Evolutionary conservation across 2,329 filamentous ascomycete genomes (phyloP).

Genomic region (Thermoascus crustaceus): DNA sequence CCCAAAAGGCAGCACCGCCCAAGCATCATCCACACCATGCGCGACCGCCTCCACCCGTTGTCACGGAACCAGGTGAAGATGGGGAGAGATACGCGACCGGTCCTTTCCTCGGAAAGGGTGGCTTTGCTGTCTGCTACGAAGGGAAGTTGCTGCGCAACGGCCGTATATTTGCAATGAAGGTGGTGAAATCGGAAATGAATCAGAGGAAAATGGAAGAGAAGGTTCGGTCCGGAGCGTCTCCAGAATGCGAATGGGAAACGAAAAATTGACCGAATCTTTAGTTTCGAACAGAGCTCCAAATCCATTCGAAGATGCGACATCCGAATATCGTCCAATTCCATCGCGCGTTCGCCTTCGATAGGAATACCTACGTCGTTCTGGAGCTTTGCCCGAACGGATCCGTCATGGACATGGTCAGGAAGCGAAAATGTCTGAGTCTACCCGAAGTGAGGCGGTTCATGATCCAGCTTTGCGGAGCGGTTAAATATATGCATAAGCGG

Average conservation of each 20-base stretch:
- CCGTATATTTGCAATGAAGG: slow-evolving; percentile 43
- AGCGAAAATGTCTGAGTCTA: slow-evolving; percentile 79
- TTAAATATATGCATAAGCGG: slow-evolving; percentile 95
- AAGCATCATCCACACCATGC: slow-evolving; percentile 42
- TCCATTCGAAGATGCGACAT: slow-evolving; percentile 96
- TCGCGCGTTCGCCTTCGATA: slow-evolving; percentile 82
- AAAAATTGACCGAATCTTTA: slow-evolving; percentile 23
- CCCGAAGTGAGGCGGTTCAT: slow-evolving; percentile 91
- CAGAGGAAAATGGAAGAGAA: slow-evolving; percentile 47
- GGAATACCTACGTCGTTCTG: slow-evolving; percentile 85
- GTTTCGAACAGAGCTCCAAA: slow-evolving; percentile 80
- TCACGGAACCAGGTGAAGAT: slow-evolving; percentile 37
- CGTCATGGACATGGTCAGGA: slow-evolving; percentile 95
- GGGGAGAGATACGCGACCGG: slow-evolving; percentile 40
- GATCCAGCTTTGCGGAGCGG: slow-evolving; percentile 88
- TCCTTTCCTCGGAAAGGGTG: slow-evolving; percentile 41
- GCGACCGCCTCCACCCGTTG: slow-evolving; percentile 35
- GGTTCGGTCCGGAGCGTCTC: slow-evolving; percentile 17
- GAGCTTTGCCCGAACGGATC: slow-evolving; percentile 94
- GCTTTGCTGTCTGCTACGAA: slow-evolving; percentile 45
- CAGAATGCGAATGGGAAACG: slow-evolving; percentile 5
- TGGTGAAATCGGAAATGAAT: slow-evolving; percentile 42
- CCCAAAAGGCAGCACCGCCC: slow-evolving; percentile 26
- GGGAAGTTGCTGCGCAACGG: slow-evolving; percentile 36
- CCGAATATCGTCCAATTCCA: slow-evolving; percentile 94